Percentiles rank a stretch among this genome's conserved stretches.
Evolutionary conservation across 768 basidiomycete genomes (phyloP).

Genomic region (Rhodotorula taiwanensis): DNA sequence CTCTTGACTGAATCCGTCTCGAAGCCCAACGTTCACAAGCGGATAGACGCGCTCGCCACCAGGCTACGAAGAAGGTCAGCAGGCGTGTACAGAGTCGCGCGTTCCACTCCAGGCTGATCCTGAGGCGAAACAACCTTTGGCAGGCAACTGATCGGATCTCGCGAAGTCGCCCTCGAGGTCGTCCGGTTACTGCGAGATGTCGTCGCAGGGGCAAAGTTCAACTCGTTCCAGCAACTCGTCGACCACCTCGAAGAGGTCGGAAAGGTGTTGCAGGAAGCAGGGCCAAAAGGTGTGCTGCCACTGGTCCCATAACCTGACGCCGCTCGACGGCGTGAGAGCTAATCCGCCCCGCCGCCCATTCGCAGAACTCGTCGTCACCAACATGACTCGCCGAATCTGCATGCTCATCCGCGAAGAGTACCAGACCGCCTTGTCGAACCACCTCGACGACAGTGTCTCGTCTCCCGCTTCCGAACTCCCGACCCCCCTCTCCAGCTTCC

Average conservation of each 20-base stretch:
- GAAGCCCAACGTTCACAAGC: constrained; percentile 28
- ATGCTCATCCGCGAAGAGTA: constrained; percentile 95
- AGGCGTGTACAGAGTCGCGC: no score
- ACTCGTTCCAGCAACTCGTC: constrained; percentile 76
- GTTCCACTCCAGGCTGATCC: no score
- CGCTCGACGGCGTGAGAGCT: accelerated
- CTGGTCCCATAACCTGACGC: not conserved
- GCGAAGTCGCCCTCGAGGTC: constrained; percentile 81
- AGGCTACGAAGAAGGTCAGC: constrained; percentile 41
- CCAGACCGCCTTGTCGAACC: constrained; percentile 59
- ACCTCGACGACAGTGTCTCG: constrained; percentile 17
- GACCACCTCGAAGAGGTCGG: constrained; percentile 73
- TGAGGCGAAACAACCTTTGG: not conserved
- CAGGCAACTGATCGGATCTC: constrained; percentile 87
- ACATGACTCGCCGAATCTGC: constrained; percentile 84
- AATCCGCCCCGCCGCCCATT: not conserved
- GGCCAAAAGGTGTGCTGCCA: constrained; percentile 71
- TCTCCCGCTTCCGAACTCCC: constrained; percentile 21
- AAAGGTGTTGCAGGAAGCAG: constrained; percentile 72
- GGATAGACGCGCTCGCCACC: constrained; percentile 40
- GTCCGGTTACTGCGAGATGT: constrained; percentile 80
- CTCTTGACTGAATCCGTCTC: constrained; percentile 5
- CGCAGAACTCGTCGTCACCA: constrained; percentile 87
- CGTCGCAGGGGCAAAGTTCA: constrained; percentile 76
- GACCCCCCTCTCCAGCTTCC: not conserved